Evolutionary conservation across 805 yeast genomes (phyloP).

Genomic region (Starmerella kuoi): DNA sequence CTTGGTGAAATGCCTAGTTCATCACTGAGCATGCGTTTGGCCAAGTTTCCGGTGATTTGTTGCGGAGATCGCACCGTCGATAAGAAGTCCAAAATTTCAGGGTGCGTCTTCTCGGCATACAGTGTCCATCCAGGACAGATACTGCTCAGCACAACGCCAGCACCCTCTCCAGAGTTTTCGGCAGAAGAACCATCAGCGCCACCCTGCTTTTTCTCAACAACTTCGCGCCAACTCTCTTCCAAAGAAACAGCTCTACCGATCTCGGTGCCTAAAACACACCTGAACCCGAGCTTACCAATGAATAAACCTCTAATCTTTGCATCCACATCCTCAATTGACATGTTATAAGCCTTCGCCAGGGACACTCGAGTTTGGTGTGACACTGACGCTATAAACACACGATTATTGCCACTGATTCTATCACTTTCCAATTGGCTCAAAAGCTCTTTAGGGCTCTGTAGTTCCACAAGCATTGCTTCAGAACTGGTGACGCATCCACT

Average conservation of each 20-base stretch:
- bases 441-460: slow-evolving; percentile 77
- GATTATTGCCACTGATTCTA: slow-evolving; percentile 19
- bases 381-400: slow-evolving; percentile 57
- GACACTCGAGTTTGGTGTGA: slow-evolving; percentile 82
- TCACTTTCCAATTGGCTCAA: slow-evolving; percentile 41
- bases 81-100: slow-evolving; percentile 58
- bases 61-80: slow-evolving; percentile 80
- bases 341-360: slow-evolving; percentile 51
- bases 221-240: slow-evolving; percentile 36
- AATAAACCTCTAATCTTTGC: slow-evolving; percentile 47
- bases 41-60: slow-evolving; percentile 73
- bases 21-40: slow-evolving; percentile 42
- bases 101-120: slow-evolving; percentile 92
- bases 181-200: slow-evolving; percentile 5
- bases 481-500: slow-evolving; percentile 95
- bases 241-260: slow-evolving; percentile 63
- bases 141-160: slow-evolving; percentile 39
- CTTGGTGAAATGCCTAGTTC: slow-evolving; percentile 28
- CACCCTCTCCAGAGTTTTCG: background rate
- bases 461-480: slow-evolving; percentile 84
- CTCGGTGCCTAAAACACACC: slow-evolving; percentile 71
- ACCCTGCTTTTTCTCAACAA: slow-evolving; percentile 22
- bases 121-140: slow-evolving; percentile 95
- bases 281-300: slow-evolving; percentile 49
- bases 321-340: slow-evolving; percentile 49